Conservation (phyloP, 2,329 filamentous ascomycete genomes). For the Xylariales sp. region DNA sequence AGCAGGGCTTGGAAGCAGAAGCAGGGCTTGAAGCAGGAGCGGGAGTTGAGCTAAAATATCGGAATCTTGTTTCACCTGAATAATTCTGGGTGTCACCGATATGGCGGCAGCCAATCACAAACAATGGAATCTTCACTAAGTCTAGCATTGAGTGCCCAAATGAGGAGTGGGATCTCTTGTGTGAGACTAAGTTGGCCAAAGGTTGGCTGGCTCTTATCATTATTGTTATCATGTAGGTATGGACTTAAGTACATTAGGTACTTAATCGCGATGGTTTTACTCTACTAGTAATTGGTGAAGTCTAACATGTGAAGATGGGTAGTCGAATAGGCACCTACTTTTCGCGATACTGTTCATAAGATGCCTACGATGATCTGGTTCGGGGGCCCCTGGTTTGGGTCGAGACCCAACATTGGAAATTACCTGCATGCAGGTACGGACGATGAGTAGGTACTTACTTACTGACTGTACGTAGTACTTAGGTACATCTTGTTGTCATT, state of each 20-base stretch:
- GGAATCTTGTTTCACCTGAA: background rate
- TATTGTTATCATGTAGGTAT: no score
- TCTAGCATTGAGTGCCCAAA: no score
- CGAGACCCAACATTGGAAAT: background rate
- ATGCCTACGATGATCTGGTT: background rate
- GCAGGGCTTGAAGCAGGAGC: background rate
- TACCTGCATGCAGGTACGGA: conserved; percentile 23
- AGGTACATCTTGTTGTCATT: conserved; percentile 1
- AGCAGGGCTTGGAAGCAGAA: background rate
- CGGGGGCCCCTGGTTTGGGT: background rate
- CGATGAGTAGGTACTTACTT: no score
- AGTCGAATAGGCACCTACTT: no score
- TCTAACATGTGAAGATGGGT: conserved; percentile 6
- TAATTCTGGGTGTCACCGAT: conserved; percentile 5
- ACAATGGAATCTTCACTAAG: background rate
- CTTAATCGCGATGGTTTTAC: no score
- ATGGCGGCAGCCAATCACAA: conserved; percentile 19
- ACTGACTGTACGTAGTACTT: background rate
- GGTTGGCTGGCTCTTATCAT: no score
- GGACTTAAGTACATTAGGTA: background rate
- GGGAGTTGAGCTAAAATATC: background rate
- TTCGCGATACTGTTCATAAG: no score
- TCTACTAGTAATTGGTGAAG: background rate
- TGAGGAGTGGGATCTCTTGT: no score
- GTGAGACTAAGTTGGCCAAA: no score